Percentiles rank a stretch among this genome's conserved stretches.
Evolutionary conservation across 345 rosid genomes (phyloP).

Genomic region (Odontarrhena argentea): DNA sequence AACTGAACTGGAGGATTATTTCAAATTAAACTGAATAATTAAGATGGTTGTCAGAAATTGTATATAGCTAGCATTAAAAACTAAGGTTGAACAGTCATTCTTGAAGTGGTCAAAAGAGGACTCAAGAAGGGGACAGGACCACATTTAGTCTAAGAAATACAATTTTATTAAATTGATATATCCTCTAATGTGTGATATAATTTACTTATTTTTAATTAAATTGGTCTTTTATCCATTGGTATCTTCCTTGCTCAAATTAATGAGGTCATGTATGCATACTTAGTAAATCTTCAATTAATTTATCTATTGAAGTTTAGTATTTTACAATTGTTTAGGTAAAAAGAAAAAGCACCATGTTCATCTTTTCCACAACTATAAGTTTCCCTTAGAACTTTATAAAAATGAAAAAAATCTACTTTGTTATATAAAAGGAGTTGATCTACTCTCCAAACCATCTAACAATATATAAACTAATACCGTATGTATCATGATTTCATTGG

Average conservation of each 20-base stretch:
- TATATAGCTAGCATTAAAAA: neutral
- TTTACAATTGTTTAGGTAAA: too few species aligned
- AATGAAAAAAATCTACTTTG: neutral
- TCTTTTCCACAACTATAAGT: slow-evolving; percentile 11
- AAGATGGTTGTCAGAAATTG: slow-evolving; percentile 15
- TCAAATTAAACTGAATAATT: neutral
- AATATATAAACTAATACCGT: neutral
- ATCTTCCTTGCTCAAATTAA: neutral
- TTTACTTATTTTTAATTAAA: neutral
- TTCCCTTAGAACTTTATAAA: neutral
- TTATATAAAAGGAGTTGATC: neutral
- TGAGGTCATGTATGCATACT: slow-evolving; percentile 4
- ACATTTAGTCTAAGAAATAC: slow-evolving; percentile 17
- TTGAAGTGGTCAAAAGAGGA: slow-evolving; percentile 36
- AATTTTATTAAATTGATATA: slow-evolving; percentile 11
- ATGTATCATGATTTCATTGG: neutral
- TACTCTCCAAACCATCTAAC: slow-evolving; percentile 14
- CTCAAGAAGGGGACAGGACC: slow-evolving; percentile 8
- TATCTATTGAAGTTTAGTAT: neutral
- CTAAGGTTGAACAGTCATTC: slow-evolving; percentile 7
- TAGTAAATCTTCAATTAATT: slow-evolving; percentile 1
- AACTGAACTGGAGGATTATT: neutral
- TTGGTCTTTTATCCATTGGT: neutral
- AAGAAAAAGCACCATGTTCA: neutral
- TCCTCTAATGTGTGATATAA: neutral